A percentile compares a stretch with the other conserved stretches of the same genome.
phyloP scores from a whole-genome alignment of 169 alveolate species.

The Plasmodium sp. region DNA sequence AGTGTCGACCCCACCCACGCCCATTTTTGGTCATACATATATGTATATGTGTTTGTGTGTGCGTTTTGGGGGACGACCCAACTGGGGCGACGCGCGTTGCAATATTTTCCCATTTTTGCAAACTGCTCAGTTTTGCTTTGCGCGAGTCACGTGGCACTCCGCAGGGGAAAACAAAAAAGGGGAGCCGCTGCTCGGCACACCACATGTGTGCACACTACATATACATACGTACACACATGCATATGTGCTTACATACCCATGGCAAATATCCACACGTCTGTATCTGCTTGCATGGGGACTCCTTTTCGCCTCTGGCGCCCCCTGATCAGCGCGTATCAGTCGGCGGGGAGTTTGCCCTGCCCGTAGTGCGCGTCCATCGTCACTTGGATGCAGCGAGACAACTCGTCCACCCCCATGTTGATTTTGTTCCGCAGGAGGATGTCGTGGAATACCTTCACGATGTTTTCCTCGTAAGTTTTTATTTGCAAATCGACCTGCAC shows the following conservation, averaged over 20 bases:
- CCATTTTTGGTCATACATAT: not conserved
- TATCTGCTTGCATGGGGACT: no score
- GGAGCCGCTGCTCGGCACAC: not conserved
- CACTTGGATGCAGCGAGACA: slow-evolving; percentile 14
- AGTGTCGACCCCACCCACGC: not conserved
- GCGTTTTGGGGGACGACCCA: not conserved
- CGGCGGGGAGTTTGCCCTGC: not conserved
- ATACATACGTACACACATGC: no score
- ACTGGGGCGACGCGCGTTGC: not conserved
- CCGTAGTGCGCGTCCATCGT: slow-evolving; percentile 10
- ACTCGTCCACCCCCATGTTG: not conserved
- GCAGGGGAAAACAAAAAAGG: not conserved
- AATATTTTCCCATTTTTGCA: not conserved
- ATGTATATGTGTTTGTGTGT: not conserved
- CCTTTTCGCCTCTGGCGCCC: no score
- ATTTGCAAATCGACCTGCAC: slow-evolving; percentile 58
- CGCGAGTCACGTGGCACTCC: not conserved
- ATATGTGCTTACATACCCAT: no score
- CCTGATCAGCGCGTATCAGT: not conserved
- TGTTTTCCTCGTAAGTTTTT: slow-evolving; percentile 58
- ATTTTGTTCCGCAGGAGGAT: slow-evolving; percentile 15
- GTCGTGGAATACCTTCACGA: slow-evolving; percentile 30
- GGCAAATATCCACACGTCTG: no score
- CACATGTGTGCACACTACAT: not conserved
- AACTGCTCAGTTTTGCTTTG: not conserved